Percentiles rank a stretch among this genome's conserved stretches.
phyloP scores from a whole-genome alignment of 257 asterid species.

The Nicotiana obtusifolia region DNA sequence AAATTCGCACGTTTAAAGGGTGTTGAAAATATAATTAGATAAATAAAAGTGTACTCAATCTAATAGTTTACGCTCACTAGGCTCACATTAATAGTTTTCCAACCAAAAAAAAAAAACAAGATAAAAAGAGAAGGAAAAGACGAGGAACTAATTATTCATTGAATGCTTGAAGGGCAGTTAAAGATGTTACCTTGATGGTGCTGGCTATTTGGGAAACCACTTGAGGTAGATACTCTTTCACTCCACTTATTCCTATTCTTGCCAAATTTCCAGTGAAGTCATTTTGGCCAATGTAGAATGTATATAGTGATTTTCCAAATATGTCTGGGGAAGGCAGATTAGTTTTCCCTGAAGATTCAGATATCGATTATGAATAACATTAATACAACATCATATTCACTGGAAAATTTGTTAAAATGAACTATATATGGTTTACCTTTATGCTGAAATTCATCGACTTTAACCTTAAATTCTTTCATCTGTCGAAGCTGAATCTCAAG shows the following conservation, averaged over 20 bases:
- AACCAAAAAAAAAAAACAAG: too few relatives aligned
- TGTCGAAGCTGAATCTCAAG: constrained; percentile 59
- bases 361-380: neutral
- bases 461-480: constrained; percentile 47
- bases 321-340: constrained; percentile 49
- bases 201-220: constrained; percentile 35
- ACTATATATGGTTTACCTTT: constrained; percentile 22
- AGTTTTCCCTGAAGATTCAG: constrained; percentile 20
- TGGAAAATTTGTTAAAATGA: too few relatives aligned
- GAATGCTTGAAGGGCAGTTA: neutral
- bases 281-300: constrained; percentile 64
- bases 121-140: too few relatives aligned
- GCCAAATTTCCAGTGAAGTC: constrained; percentile 47
- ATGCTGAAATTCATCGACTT: constrained; percentile 29
- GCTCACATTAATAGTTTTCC: too few relatives aligned
- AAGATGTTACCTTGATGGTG: constrained; percentile 44
- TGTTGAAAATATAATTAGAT: neutral
- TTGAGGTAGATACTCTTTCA: constrained; percentile 33
- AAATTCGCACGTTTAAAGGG: neutral
- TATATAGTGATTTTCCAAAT: constrained; percentile 56
- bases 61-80: too few relatives aligned
- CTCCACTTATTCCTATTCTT: constrained; percentile 39
- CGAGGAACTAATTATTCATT: neutral
- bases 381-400: neutral
- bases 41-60: too few relatives aligned